Evolutionary conservation across 345 rosid genomes (phyloP), one percentile per base, ranked within the genome.

Genomic region (Hirschfeldia incana): DNA sequence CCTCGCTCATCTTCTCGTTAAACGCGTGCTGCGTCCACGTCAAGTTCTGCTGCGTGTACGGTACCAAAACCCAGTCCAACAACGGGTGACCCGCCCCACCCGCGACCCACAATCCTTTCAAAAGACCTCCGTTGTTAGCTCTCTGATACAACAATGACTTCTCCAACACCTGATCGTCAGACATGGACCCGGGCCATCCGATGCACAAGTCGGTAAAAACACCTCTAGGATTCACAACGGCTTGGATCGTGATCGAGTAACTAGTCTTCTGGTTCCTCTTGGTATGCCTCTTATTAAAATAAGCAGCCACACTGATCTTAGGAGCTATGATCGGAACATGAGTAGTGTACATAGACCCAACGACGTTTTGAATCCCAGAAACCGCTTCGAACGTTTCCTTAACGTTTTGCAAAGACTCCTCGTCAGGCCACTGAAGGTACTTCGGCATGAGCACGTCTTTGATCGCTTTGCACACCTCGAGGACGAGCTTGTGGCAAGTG

Each of bases 181-280:
- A 82, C 94, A 91, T 89, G 4, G 97, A 91, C 16, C 97, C 97
- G 0, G 97, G 97, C 94, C 97, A 91, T 0, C 97, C 97, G 8
- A 91, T 89, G 33, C 94, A 91, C n/a, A 91, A 91, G 80, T 89
- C 97, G 5, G 91, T 88, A 49, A 92, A 90, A 29, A 88, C 90
- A 0, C 94, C 92, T 15, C 42, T 86, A 0, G 85, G 90, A 32
- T 88, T 86, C 9, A 90, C 91, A 65, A 92, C 92, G 0, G 94
- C 97, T 68, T 92, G 94, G 0, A 92, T 87, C 0, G 94, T 92
- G 2, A 92, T 90, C 0, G 97, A 90, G 30, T 92, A 92, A 0
- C 91, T 87, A 6, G 90, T 90, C 73, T 88, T 92, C 74, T 92
- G 94, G 5, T 88, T 92, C 86, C 92, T 87, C 84, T 92, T 91